Conservation (phyloP, 495 filamentous ascomycete species). For the Penicillium goetzii region DNA sequence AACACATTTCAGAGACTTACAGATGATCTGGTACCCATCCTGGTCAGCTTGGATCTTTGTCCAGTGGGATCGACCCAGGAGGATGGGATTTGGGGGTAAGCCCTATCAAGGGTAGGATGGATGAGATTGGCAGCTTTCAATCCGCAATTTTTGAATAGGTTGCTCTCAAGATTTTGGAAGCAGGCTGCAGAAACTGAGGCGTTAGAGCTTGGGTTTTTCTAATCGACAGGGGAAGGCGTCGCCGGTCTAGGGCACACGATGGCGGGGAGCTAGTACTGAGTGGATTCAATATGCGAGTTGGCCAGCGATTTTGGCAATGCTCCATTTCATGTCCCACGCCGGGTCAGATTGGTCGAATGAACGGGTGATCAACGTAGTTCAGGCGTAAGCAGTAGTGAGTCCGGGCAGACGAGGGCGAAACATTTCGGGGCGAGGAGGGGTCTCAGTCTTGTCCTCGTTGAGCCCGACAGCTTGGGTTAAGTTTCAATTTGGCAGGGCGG, state of each 20-base stretch:
- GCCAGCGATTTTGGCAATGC: slow-evolving; percentile 18
- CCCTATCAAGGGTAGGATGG: slow-evolving; percentile 19
- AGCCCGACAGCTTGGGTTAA: slow-evolving; percentile 53
- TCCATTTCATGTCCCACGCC: slow-evolving; percentile 27
- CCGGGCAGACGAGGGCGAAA: not conserved
- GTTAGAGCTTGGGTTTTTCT: not conserved
- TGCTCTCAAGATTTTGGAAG: not conserved
- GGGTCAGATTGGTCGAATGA: slow-evolving; percentile 13
- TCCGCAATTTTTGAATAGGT: slow-evolving; percentile 1
- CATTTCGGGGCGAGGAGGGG: not conserved
- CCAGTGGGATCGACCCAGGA: slow-evolving; percentile 15
- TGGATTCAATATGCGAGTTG: slow-evolving; percentile 11
- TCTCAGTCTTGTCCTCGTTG: slow-evolving; percentile 7
- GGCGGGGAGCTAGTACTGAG: slow-evolving; percentile 18
- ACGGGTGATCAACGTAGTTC: not conserved
- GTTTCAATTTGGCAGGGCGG: slow-evolving; percentile 48
- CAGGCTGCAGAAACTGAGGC: not conserved
- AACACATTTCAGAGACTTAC: slow-evolving; percentile 27
- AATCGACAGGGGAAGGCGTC: slow-evolving; percentile 1
- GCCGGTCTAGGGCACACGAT: slow-evolving; percentile 10
- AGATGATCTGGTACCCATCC: slow-evolving; percentile 29
- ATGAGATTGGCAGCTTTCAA: slow-evolving; percentile 10
- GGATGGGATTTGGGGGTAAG: slow-evolving; percentile 15
- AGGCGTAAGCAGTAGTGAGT: not conserved
- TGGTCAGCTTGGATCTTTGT: slow-evolving; percentile 14